A percentile compares a stretch with the other conserved stretches of the same genome.
Conservation (phyloP, 805 yeast genomes). For the Schizosaccharomyces cryophilus region DNA sequence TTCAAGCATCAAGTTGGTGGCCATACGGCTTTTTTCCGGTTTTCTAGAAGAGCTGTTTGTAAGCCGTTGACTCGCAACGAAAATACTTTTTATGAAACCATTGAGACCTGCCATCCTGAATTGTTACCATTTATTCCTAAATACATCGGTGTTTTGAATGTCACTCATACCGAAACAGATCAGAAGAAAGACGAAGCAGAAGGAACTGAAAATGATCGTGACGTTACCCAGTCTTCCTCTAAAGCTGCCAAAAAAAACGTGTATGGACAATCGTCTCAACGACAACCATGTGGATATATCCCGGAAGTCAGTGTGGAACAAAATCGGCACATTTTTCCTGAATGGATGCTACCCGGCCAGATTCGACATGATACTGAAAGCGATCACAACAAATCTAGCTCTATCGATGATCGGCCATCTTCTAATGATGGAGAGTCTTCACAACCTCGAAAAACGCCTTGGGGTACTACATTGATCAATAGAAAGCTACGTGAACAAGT, state of each 20-base stretch:
- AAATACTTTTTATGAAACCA: constrained; percentile 71
- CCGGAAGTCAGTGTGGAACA: constrained; percentile 84
- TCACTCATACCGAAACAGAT: constrained; percentile 35
- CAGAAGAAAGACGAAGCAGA: constrained; percentile 6
- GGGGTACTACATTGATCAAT: constrained; percentile 46
- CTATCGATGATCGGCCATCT: not conserved
- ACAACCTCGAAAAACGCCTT: constrained; percentile 1
- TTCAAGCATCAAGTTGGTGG: constrained; percentile 86
- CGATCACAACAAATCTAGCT: constrained; percentile 3
- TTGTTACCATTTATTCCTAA: constrained; percentile 70
- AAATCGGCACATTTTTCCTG: constrained; percentile 76
- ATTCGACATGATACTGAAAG: constrained; percentile 21
- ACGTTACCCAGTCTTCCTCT: constrained; percentile 1
- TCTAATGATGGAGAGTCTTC: not conserved
- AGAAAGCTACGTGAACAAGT: constrained; percentile 48
- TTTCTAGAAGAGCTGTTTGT: constrained; percentile 78
- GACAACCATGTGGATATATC: constrained; percentile 8
- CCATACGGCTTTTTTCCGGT: constrained; percentile 86
- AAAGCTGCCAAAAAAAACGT: not conserved
- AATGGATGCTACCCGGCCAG: constrained; percentile 39
- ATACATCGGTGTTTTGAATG: constrained; percentile 84
- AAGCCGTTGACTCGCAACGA: constrained; percentile 80
- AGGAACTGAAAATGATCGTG: constrained; percentile 2
- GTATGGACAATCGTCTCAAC: not conserved
- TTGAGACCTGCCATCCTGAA: constrained; percentile 55